Conservation (phyloP, 768 basidiomycete genomes). For the Piloderma croceum region DNA sequence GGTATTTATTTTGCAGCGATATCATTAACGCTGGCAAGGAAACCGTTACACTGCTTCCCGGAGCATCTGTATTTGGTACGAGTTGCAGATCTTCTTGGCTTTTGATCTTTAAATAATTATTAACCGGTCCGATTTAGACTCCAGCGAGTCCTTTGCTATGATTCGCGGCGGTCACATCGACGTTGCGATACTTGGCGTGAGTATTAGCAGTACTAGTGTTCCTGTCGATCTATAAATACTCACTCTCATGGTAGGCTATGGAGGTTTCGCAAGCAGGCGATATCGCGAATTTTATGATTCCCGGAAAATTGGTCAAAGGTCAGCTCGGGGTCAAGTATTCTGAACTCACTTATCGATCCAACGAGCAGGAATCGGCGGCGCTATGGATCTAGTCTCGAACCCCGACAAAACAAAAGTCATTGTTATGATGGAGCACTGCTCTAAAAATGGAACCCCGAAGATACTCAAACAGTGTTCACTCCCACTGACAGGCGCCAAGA, state of each 20-base stretch:
- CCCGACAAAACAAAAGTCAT: slow-evolving; percentile 93
- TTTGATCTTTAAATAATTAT: no score
- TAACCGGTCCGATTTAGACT: no score
- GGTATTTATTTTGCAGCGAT: slow-evolving; percentile 45
- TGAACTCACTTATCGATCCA: slow-evolving; percentile 7
- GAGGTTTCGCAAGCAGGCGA: slow-evolving; percentile 91
- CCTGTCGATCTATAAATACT: slow-evolving; percentile 4
- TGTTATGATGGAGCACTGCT: slow-evolving; percentile 84
- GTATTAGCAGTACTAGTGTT: slow-evolving; percentile 22
- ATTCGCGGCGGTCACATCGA: slow-evolving; percentile 96
- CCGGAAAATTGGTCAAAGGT: slow-evolving; percentile 88
- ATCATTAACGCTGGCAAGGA: slow-evolving; percentile 95
- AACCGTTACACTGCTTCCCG: slow-evolving; percentile 87
- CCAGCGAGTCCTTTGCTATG: slow-evolving; percentile 93
- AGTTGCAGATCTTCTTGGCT: no score
- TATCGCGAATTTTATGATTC: slow-evolving; percentile 98
- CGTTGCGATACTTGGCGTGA: slow-evolving; percentile 86
- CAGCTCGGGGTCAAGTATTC: slow-evolving; percentile 3
- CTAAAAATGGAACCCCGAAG: slow-evolving; percentile 87
- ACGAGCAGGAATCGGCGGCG: slow-evolving; percentile 79
- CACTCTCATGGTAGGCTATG: slow-evolving; percentile 59
- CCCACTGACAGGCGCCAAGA: slow-evolving; percentile 82
- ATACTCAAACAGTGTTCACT: slow-evolving; percentile 76
- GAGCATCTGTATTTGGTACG: slow-evolving; percentile 85
- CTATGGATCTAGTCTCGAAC: slow-evolving; percentile 95